A percentile compares a stretch with the other conserved stretches of the same genome.
Conservation (phyloP, 768 basidiomycete species). For the Boletus pseudopeckii region DNA sequence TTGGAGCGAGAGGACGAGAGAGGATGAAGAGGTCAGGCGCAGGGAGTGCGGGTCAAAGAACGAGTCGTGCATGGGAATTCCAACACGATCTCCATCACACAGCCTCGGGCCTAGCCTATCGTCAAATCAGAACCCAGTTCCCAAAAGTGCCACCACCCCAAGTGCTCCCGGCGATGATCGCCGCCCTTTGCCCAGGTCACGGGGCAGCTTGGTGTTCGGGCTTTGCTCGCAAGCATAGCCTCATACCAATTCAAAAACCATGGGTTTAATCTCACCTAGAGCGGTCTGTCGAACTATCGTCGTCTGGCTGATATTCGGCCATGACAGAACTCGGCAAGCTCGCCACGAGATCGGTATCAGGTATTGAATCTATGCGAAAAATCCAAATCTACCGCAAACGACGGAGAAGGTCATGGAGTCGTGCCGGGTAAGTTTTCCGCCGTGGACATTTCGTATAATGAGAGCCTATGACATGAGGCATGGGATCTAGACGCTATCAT, state of each 20-base stretch:
- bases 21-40: neutral
- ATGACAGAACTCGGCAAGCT: neutral
- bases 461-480: too few species aligned
- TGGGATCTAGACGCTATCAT: too few species aligned
- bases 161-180: neutral
- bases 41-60: constrained; percentile 5
- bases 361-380: too few species aligned
- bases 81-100: constrained; percentile 1
- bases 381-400: too few species aligned
- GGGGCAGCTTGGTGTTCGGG: neutral
- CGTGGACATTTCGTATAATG: too few species aligned
- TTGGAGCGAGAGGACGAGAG: constrained; percentile 4
- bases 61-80: neutral
- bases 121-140: too few species aligned
- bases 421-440: too few species aligned
- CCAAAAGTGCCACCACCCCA: neutral
- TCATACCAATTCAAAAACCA: too few species aligned
- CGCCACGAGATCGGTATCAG: neutral
- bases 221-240: neutral
- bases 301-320: neutral
- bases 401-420: too few species aligned
- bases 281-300: neutral
- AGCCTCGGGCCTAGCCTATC: neutral
- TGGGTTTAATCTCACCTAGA: neutral
- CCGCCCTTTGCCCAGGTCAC: too few species aligned